Evolutionary conservation across 352 stramenopile species (phyloP), one percentile per base, ranked within the genome.

Genomic region (Globisporangium perplexum): DNA sequence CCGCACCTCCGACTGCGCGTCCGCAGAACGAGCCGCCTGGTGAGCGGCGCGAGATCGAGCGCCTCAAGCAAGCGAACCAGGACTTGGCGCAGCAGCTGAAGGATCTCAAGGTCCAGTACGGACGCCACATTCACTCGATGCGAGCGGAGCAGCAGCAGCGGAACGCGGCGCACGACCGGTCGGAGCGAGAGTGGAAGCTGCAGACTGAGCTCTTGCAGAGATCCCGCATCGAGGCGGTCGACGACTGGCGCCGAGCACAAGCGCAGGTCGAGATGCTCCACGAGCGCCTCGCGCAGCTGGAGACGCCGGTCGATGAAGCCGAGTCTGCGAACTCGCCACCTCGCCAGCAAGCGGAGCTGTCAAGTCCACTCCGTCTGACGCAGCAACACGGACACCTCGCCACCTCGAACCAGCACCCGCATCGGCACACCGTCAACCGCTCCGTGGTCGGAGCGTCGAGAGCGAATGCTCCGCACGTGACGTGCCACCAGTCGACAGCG

Each of bases 81-180:
- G 38, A 22, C 33, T 50, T 60, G 15, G 33, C 28, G 14, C 46
- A 60, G 14, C 53, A 60, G 36, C 20, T 60, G 22, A 20, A 41
- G 20, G 47, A 47, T 12, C 4, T 48, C 23, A 24, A 35, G 20
- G 44, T 30, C 6, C 36, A 60, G 8, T 49, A 47, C 23, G 45
- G n/a, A 7, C 24, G 35, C 22, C 53, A 60, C 14, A 18, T 60
- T 11, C 47, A 49, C 33, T 18, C 45, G 8, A 30, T 60, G 12
- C 44, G 52, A 4, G 10, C n/a, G 6, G 33, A 60, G 33, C 26
- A 53, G 8, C 45, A 60, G 35, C 53, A 60, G 33, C 38, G 35
- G 20, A 47, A 1, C 18, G 28, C 26, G 8, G 30, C 44, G 4
- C 47, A 60, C 45, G 35, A 48, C 15, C 45, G 23, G 18, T 44